Conservation (phyloP, 1,284 basidiomycete species). For the Testicularia cyperi region DNA sequence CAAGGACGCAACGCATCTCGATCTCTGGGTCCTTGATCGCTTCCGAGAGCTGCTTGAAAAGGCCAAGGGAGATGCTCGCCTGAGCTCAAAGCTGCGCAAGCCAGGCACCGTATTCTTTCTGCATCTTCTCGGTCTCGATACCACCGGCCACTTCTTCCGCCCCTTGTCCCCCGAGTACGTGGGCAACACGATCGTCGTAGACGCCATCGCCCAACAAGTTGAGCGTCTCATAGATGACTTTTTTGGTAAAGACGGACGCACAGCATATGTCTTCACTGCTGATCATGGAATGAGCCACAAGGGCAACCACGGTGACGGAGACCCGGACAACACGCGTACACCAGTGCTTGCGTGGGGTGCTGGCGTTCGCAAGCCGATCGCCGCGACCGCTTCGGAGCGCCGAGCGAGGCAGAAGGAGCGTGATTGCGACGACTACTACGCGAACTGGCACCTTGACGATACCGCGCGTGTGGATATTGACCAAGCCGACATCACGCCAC, state of each 20-base stretch:
- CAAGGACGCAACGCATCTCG: conserved; percentile 73
- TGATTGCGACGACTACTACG: conserved; percentile 36
- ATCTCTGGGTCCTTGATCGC: conserved; percentile 76
- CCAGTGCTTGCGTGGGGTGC: conserved; percentile 82
- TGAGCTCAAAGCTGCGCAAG: conserved; percentile 64
- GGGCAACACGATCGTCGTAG: conserved; percentile 79
- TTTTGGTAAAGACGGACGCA: conserved; percentile 66
- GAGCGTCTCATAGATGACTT: conserved; percentile 70
- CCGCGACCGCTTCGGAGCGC: conserved; percentile 4
- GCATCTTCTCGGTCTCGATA: conserved; percentile 81
- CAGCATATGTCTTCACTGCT: conserved; percentile 80
- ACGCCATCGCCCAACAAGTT: conserved; percentile 72
- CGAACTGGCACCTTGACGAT: conserved; percentile 43
- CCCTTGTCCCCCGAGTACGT: conserved; percentile 88
- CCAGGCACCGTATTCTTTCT: conserved; percentile 75
- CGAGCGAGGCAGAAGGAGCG: conserved; percentile 1
- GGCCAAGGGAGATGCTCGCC: conserved; percentile 47
- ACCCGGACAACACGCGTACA: conserved; percentile 84
- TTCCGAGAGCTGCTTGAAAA: conserved; percentile 64
- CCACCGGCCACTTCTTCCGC: conserved; percentile 82
- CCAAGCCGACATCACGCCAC: conserved; percentile 78
- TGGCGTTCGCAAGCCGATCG: conserved; percentile 62
- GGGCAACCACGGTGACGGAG: conserved; percentile 86
- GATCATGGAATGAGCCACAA: conserved; percentile 89
- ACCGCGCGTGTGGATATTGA: conserved; percentile 66